Percentiles rank a stretch among this genome's conserved stretches.
Conservation (phyloP, 2,329 filamentous ascomycete genomes). For the Mariannaea sp. region DNA sequence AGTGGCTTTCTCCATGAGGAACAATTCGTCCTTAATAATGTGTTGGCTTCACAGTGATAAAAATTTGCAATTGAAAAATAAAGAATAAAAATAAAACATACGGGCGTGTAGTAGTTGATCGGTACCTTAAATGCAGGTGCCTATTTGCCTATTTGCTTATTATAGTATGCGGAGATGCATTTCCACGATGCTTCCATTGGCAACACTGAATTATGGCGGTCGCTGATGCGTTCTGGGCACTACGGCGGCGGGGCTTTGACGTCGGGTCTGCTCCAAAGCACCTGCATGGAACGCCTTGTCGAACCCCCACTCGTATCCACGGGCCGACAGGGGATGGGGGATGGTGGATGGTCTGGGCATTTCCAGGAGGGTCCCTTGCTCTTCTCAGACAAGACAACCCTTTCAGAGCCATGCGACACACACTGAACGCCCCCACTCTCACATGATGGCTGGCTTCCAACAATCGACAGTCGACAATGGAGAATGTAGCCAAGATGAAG, state of each 20-base stretch:
- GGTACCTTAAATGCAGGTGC: constrained; percentile 32
- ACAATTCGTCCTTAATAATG: constrained; percentile 1
- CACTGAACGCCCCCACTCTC: constrained; percentile 14
- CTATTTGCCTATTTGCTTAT: constrained; percentile 26
- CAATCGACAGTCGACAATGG: constrained; percentile 1
- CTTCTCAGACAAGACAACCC: neutral
- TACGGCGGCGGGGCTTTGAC: constrained; percentile 22
- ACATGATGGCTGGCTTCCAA: constrained; percentile 29
- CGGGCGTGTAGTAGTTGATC: constrained; percentile 20
- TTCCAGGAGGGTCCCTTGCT: constrained; percentile 1
- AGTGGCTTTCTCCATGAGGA: neutral
- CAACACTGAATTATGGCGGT: constrained; percentile 9
- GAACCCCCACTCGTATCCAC: constrained; percentile 36
- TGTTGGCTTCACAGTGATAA: neutral
- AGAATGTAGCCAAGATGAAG: neutral
- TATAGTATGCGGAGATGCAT: constrained; percentile 23
- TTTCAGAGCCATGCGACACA: neutral
- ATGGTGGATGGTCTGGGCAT: constrained; percentile 18
- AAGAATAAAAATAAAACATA: constrained; percentile 30
- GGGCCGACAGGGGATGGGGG: constrained; percentile 31
- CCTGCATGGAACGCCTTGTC: constrained; percentile 35
- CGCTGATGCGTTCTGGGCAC: constrained; percentile 23
- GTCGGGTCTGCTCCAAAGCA: constrained; percentile 28
- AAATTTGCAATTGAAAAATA: constrained; percentile 34
- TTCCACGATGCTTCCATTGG: constrained; percentile 18